Percentiles rank a stretch among this genome's conserved stretches.
Conservation (phyloP, 345 rosid genomes). For the Corchorus capsularis region DNA sequence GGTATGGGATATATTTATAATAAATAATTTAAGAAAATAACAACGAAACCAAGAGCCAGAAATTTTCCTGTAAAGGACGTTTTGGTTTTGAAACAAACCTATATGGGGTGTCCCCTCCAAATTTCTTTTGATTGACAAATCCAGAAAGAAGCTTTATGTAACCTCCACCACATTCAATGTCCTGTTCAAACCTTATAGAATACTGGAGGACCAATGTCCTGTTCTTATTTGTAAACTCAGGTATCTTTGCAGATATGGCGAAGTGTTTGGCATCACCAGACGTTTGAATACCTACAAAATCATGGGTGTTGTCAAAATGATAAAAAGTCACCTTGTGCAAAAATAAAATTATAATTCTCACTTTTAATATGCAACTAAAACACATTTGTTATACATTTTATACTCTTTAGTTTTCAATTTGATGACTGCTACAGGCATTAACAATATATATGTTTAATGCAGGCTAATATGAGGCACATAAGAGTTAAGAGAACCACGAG, state of each 20-base stretch:
- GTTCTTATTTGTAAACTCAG: conserved; percentile 79
- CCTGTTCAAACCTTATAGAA: conserved; percentile 81
- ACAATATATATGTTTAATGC: too few species aligned
- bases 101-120: conserved; percentile 96
- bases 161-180: conserved; percentile 96
- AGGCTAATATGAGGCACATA: too few species aligned
- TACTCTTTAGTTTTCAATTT: too few species aligned
- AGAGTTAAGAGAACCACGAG: too few species aligned
- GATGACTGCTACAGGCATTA: too few species aligned
- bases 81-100: conserved; percentile 44
- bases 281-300: conserved; percentile 73
- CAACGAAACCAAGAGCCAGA: neutral
- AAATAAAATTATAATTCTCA: too few species aligned
- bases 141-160: conserved; percentile 90
- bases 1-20: neutral
- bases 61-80: neutral
- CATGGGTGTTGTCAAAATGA: conserved; percentile 5
- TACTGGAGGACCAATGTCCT: conserved; percentile 83
- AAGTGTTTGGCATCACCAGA: conserved; percentile 74
- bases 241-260: conserved; percentile 85
- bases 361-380: too few species aligned
- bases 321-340: too few species aligned
- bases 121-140: conserved; percentile 91
- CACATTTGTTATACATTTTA: too few species aligned
- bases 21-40: neutral